A percentile compares a stretch with the other conserved stretches of the same genome.
Conservation (phyloP, 768 basidiomycete genomes). For the Fomitopsis serialis region DNA sequence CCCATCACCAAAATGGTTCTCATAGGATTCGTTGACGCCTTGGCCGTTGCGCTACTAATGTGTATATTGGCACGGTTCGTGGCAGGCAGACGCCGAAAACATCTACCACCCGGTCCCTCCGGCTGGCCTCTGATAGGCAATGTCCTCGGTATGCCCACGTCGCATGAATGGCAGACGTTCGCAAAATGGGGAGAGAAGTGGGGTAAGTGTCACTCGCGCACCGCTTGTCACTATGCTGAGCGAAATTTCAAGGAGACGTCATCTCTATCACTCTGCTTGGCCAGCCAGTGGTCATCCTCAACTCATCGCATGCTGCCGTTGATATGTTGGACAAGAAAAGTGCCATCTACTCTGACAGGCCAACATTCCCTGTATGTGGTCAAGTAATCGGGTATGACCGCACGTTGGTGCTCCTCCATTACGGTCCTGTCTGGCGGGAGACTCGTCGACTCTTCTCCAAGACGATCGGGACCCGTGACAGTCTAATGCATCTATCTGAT, state of each 20-base stretch:
- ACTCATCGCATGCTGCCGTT: conserved; percentile 16
- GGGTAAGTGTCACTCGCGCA: conserved; percentile 14
- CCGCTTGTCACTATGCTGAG: background rate
- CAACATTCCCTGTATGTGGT: conserved; percentile 15
- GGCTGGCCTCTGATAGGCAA: conserved; percentile 23
- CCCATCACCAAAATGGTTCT: too few relatives aligned
- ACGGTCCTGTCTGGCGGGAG: conserved; percentile 35
- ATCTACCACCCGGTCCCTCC: conserved; percentile 25
- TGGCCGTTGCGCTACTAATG: too few relatives aligned
- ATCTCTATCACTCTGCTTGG: conserved; percentile 22
- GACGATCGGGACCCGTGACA: conserved; percentile 32
- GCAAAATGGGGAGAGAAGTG: conserved; percentile 21
- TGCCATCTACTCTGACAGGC: conserved; percentile 21
- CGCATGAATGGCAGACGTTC: conserved; percentile 21
- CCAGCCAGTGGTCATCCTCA: conserved; percentile 25
- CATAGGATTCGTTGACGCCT: too few relatives aligned
- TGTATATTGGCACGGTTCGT: background rate
- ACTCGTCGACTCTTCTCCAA: conserved; percentile 37
- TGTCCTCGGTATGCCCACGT: conserved; percentile 19
- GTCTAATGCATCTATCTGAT: conserved; percentile 28
- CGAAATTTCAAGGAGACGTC: conserved; percentile 20
- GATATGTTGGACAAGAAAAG: conserved; percentile 26
- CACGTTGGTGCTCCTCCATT: conserved; percentile 32
- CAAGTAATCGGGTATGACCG: conserved; percentile 22
- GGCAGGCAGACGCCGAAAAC: conserved; percentile 3